phyloP scores from a whole-genome alignment of 228 moss, liverwort and hornwort species.

The Sphagnum magellanicum region DNA sequence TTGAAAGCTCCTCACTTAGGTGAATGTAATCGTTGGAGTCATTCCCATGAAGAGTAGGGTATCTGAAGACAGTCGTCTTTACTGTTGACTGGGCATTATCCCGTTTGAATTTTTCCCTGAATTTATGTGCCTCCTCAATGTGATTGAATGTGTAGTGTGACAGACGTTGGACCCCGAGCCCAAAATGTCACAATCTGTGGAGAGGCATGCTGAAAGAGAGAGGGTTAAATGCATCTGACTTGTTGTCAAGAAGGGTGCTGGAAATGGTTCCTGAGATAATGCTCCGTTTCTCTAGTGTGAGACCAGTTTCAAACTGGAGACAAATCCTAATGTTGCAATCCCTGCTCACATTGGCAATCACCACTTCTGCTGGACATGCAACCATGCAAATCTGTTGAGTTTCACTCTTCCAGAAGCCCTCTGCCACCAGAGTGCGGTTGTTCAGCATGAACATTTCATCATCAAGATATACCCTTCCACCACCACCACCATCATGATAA shows the following conservation, averaged over 20 bases:
- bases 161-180: background rate
- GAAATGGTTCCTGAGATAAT: conserved; percentile 5
- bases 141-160: conserved; percentile 2
- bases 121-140: background rate
- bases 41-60: conserved; percentile 1
- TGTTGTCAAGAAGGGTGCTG: conserved; percentile 1
- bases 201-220: conserved; percentile 3
- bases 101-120: background rate
- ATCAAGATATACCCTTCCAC: background rate
- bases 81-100: background rate
- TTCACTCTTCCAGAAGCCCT: conserved; percentile 1
- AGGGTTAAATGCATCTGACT: background rate
- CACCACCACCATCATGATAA: background rate
- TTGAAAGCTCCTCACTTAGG: conserved; percentile 4
- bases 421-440: conserved; percentile 1
- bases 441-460: background rate
- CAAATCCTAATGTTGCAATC: conserved; percentile 5
- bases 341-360: background rate
- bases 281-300: background rate
- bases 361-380: conserved; percentile 4
- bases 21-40: background rate
- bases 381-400: conserved; percentile 3
- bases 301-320: conserved; percentile 1
- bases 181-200: background rate
- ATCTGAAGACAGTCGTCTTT: conserved; percentile 1